Conservation (phyloP, 164 flowering plant genomes). For the Vitis riparia region DNA sequence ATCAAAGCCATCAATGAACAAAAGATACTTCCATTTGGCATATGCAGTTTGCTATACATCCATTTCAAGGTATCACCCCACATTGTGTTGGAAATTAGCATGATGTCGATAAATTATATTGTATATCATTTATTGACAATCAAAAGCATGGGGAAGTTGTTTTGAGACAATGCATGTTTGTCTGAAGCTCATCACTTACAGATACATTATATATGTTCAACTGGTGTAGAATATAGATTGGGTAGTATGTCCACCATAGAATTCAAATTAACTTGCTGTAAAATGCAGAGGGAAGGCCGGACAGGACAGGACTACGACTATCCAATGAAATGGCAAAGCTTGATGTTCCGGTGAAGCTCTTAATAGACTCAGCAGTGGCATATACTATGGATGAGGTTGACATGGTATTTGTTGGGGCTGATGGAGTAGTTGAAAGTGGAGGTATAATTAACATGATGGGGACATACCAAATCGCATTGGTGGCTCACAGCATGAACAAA, state of each 20-base stretch:
- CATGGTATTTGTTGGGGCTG: conserved; percentile 97
- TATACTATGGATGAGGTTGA: conserved; percentile 94
- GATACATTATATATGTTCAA: no score
- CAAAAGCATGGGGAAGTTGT: no score
- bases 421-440: conserved; percentile 98
- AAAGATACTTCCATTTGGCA: neutral
- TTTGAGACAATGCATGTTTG: no score
- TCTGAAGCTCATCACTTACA: no score
- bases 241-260: neutral
- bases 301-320: conserved; percentile 78
- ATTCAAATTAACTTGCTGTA: conserved; percentile 3
- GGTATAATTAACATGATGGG: conserved; percentile 99
- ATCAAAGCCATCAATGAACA: no score
- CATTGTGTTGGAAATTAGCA: no score
- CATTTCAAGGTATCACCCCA: neutral
- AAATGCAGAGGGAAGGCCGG: conserved; percentile 93
- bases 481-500: conserved; percentile 92
- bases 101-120: no score
- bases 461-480: conserved; percentile 90
- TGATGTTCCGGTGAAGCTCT: conserved; percentile 92
- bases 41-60: neutral
- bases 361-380: conserved; percentile 94
- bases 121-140: no score
- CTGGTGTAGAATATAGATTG: no score
- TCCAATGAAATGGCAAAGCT: conserved; percentile 90